Base-by-base conservation (phyloP, 148 eudicot genomes). In the Rheum nobile region DNA sequence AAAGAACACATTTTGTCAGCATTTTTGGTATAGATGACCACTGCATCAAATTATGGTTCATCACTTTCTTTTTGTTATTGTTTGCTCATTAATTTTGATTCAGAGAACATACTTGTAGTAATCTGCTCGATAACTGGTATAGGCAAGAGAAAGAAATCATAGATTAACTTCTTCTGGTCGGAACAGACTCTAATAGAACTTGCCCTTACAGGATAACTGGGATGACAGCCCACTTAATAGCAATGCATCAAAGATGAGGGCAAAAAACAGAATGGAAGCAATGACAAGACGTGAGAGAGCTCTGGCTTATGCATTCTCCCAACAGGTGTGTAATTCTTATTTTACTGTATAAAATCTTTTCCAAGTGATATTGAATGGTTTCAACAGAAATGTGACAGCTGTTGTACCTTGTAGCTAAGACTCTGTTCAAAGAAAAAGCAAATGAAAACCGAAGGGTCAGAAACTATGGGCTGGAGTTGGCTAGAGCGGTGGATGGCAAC, bases 401-500 rank as follows among this genome's bases (percentile, higher is more conserved):
- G 24, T 11, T 46, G 72, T 43, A 9, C 11, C 76, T 74, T 72
- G 31, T 78, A 91, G 97, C 79, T 89, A 78, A 81, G 92, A 74
- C 78, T 89, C 48, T 91, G 94, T 77, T 77, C 95, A 6, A 91
- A 88, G 90, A 91, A 83, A 82, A 89, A 83, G 59, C 88, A 84
- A 34, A 72, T 67, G 48, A 88, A 68, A 79, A 71, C 75, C 0
- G 83, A 82, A 29, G 86, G 79, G n/a, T 71, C 77, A 0, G 94
- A 91, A 47, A 31, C 84, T 85, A 75, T 78, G 80, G 87, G 93
- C n/a, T 89, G 88, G 93, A 89, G 80, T 83, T 91, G 97, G 97
- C 85, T 91, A 0, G 97, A 91, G 80, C 82, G 97, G 47, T 91
- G 97, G 97, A 91, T 91, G 97, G 97, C 95, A 42, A 86, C 97